phyloP scores from a whole-genome alignment of 139 green algal genomes.

The Volvox reticuliferus region DNA sequence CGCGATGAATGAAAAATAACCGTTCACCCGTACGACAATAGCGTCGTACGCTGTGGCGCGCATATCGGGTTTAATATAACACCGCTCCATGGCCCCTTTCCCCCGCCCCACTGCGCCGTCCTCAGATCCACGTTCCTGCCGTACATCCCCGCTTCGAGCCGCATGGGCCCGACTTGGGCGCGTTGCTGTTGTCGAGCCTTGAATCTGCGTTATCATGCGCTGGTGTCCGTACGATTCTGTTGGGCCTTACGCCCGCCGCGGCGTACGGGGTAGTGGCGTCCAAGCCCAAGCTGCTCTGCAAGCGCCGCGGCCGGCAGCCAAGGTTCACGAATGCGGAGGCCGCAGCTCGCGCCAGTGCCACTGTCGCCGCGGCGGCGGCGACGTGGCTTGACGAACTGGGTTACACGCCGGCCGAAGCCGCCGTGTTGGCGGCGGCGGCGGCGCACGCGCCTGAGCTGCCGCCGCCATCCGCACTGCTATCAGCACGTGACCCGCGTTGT shows the following conservation, averaged over 20 bases:
- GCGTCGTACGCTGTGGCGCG: too few relatives aligned
- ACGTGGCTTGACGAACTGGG: not conserved
- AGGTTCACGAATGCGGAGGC: not conserved
- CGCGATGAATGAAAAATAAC: too few relatives aligned
- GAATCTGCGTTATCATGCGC: not conserved
- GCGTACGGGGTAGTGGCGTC: not conserved
- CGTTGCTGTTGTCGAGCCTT: not conserved
- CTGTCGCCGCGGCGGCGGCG: not conserved
- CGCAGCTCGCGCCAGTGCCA: not conserved
- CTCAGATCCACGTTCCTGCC: slow-evolving; percentile 27
- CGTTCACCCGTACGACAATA: too few relatives aligned
- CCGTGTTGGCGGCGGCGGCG: not conserved
- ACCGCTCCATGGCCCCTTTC: too few relatives aligned
- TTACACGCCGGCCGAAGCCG: not conserved
- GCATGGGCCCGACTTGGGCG: not conserved
- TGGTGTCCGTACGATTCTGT: not conserved
- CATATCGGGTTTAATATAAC: too few relatives aligned
- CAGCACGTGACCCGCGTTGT: not conserved
- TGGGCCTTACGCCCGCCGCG: slow-evolving; percentile 12
- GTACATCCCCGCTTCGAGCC: slow-evolving; percentile 2
- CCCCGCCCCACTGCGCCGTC: not conserved
- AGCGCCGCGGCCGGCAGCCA: not conserved
- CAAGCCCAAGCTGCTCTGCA: not conserved
- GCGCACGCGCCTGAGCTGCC: not conserved
- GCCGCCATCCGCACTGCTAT: not conserved